Percentiles rank a stretch among this genome's conserved stretches.
Evolutionary conservation across 148 eudicot species (phyloP).

Genomic region (Rhododendron kiyosumense): DNA sequence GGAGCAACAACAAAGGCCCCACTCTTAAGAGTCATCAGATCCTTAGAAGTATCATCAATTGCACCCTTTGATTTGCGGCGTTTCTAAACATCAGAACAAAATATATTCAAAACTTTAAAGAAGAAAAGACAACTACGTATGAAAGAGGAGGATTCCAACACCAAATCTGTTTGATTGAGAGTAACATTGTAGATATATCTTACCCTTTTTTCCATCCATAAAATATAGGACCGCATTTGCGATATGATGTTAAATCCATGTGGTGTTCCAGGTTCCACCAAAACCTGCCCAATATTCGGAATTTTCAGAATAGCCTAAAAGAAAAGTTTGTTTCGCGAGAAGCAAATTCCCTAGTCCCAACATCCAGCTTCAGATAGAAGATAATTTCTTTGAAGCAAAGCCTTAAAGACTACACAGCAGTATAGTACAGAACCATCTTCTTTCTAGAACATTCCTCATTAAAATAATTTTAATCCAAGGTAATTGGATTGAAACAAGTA

Average conservation of each 20-base stretch:
- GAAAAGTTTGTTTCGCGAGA: neutral
- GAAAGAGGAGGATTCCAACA: neutral
- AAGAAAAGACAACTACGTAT: neutral
- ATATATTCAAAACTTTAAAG: neutral
- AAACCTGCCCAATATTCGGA: constrained; percentile 42
- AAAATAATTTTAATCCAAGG: neutral
- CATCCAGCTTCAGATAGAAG: neutral
- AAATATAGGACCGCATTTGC: constrained; percentile 87
- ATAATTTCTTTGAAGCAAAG: neutral
- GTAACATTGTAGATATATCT: constrained; percentile 5
- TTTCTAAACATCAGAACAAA: constrained; percentile 37
- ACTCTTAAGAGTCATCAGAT: constrained; percentile 30
- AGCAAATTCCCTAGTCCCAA: neutral
- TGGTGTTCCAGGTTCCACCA: constrained; percentile 97
- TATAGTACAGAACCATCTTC: neutral
- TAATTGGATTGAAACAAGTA: neutral
- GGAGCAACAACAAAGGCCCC: constrained; percentile 92
- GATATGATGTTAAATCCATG: constrained; percentile 86
- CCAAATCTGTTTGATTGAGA: neutral
- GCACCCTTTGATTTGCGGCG: constrained; percentile 47
- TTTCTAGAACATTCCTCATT: neutral
- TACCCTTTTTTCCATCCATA: constrained; percentile 99
- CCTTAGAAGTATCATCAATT: constrained; percentile 34
- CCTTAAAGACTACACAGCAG: neutral
- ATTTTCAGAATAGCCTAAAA: neutral